phyloP scores from a whole-genome alignment of 306 rosid species.

The Pueraria montana region DNA sequence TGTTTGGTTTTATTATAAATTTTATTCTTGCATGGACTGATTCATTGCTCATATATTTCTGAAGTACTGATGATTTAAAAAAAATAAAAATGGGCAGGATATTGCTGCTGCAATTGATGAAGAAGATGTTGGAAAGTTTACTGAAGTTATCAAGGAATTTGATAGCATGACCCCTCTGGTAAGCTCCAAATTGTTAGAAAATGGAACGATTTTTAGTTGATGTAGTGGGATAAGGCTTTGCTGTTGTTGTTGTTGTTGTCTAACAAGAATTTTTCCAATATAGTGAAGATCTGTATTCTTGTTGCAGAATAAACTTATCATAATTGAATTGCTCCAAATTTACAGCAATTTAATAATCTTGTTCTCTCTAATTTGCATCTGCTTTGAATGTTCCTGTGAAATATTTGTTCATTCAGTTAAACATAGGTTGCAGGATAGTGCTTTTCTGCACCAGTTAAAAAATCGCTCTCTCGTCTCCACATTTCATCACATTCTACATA shows the following conservation, averaged over 20 bases:
- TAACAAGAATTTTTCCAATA: not conserved
- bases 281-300: not conserved
- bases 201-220: not conserved
- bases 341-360: not conserved
- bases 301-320: not conserved
- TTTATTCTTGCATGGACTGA: not conserved
- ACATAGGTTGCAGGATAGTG: too few relatives aligned
- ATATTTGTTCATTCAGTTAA: too few relatives aligned
- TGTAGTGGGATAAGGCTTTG: not conserved
- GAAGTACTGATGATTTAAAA: not conserved
- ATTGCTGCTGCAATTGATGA: slow-evolving; percentile 82
- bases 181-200: slow-evolving; percentile 36
- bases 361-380: not conserved
- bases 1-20: slow-evolving; percentile 5
- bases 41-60: not conserved
- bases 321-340: slow-evolving; percentile 23
- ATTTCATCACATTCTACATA: not conserved
- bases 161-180: slow-evolving; percentile 98
- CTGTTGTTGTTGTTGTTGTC: too few relatives aligned
- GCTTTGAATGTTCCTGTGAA: slow-evolving; percentile 8
- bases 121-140: slow-evolving; percentile 85
- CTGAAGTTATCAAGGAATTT: slow-evolving; percentile 91
- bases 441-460: slow-evolving; percentile 20
- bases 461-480: not conserved
- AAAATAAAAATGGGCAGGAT: slow-evolving; percentile 62